These are phyloP conservation scores for Pichia scutulata DNA, from an alignment of 805 yeast species.

Conservation along the genomic window DNA sequence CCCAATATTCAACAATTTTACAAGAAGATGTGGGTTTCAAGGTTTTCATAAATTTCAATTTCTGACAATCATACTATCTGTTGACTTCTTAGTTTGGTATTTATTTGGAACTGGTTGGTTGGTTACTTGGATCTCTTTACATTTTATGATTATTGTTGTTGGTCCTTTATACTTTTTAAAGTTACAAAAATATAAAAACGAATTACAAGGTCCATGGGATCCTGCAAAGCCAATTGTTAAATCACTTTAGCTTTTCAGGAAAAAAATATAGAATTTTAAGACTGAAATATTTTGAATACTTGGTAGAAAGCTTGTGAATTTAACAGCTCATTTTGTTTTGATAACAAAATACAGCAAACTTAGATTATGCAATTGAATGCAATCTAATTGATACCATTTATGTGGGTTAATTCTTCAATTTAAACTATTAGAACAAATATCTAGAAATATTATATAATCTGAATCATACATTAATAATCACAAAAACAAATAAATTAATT, in stretches of 20 bases:
- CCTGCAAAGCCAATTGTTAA: conserved; percentile 66
- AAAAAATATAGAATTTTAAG: no score
- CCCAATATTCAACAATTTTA: conserved; percentile 60
- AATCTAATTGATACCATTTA: no score
- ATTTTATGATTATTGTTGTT: conserved; percentile 40
- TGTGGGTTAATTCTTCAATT: no score
- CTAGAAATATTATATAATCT: no score
- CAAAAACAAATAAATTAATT: not conserved
- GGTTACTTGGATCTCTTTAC: conserved; percentile 43
- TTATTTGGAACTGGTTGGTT: conserved; percentile 37
- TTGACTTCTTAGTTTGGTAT: conserved; percentile 27
- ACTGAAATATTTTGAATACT: no score
- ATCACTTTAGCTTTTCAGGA: conserved; percentile 13
- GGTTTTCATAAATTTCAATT: conserved; percentile 28
- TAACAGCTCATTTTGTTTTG: no score
- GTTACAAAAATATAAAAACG: conserved; percentile 74
- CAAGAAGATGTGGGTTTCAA: conserved; percentile 35
- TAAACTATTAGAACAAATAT: no score
- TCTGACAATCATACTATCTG: conserved; percentile 23
- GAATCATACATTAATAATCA: no score
- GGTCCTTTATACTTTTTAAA: conserved; percentile 66
- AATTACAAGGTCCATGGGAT: conserved; percentile 91
- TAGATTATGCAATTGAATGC: no score
- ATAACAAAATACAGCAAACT: no score
- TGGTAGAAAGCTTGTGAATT: no score